Evolutionary conservation across 2,329 filamentous ascomycete species (phyloP), one percentile per base, ranked within the genome.

Genomic region (Ophiostoma sp.): DNA sequence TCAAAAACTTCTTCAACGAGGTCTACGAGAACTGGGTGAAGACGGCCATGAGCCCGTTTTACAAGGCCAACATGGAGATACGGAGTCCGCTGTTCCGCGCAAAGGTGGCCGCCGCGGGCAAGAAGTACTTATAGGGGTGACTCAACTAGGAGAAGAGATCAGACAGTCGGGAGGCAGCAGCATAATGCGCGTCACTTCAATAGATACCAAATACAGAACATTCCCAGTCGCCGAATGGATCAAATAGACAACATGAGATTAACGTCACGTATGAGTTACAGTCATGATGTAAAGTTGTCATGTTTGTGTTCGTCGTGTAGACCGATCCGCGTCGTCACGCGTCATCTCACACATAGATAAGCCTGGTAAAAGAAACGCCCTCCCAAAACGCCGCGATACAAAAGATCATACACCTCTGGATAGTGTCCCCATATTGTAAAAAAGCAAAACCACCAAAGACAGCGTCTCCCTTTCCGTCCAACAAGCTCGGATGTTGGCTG

Each of bases 11-110:
- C 81, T 97, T 99, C 81, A 84, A 85, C 16, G 95, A 99, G 76
- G 91, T 97, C 12, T 98, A 97, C 80, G 95, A 99, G 80, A 92
- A 89, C 73, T 99, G 94, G 89, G 87, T 97, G 72, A 99, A 99
- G 84, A 91, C 93, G 12, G 88, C 93, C 69, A 98, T 99, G 95
- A 98, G 88, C 76, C 95, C 95, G 0, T 99, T 99, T 78, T 98
- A 97, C 81, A 84, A 85, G 67, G 87, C 89, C 68, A 94, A 96
- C 72, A 90, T 90, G 83, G 89, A 91, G 73, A 88, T 99, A 66
- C 87, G 84, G 76, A 98, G 93, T 78, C 90, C 92, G 0, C 85
- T 97, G 1, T 99, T 99, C 77, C 85, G 91, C 73, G 82, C 86
- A 68, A 86, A 91, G 75, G 93, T 99, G 27, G 88, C 87, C 1